Conservation (phyloP, 345 rosid genomes). For the Citrus australasica region DNA sequence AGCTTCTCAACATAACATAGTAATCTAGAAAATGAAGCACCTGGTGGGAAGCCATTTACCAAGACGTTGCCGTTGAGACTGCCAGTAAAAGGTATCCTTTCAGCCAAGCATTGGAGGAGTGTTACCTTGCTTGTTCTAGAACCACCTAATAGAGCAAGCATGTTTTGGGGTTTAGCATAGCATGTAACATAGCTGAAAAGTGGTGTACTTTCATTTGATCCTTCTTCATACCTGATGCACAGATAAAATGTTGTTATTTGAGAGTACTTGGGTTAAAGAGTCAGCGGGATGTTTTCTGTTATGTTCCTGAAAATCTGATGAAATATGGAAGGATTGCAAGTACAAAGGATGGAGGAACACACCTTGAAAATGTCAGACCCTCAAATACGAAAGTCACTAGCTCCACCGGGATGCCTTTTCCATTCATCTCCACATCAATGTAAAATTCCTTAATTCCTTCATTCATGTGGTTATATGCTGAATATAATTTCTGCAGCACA, state of each 20-base stretch:
- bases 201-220: slow-evolving; percentile 7
- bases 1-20: slow-evolving; percentile 31
- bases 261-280: too few species aligned
- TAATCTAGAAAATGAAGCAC: slow-evolving; percentile 16
- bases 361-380: slow-evolving; percentile 31
- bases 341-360: background rate
- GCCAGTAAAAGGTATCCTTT: slow-evolving; percentile 15
- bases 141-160: slow-evolving; percentile 29
- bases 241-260: too few species aligned
- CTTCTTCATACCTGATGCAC: slow-evolving; percentile 12
- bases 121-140: slow-evolving; percentile 9
- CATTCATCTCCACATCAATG: slow-evolving; percentile 16
- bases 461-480: background rate
- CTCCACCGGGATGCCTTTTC: slow-evolving; percentile 25
- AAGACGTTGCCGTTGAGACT: slow-evolving; percentile 4
- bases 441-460: slow-evolving; percentile 14
- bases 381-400: slow-evolving; percentile 25
- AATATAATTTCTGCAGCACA: slow-evolving; percentile 2
- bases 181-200: slow-evolving; percentile 26
- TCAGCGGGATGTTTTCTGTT: too few species aligned
- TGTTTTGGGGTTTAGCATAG: slow-evolving; percentile 18
- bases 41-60: slow-evolving; percentile 12
- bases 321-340: background rate
- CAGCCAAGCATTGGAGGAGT: slow-evolving; percentile 34
- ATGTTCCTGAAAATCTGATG: background rate